A percentile compares a stretch with the other conserved stretches of the same genome.
These are phyloP conservation scores for Verticillium alfalfae DNA, from an alignment of 2,329 filamentous ascomycete genomes.

Conservation along the genomic window DNA sequence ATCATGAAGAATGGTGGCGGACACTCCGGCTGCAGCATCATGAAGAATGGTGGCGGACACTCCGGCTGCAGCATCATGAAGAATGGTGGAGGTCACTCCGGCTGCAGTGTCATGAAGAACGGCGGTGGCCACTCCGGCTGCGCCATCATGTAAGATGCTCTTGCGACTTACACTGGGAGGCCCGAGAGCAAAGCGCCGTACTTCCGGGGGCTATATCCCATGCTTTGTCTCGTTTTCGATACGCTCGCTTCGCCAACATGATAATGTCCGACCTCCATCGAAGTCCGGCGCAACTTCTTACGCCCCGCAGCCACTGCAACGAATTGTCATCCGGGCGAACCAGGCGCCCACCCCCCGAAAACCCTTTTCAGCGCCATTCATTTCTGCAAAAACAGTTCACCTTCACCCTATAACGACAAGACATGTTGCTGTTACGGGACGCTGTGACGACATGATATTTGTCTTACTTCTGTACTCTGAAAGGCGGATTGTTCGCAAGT, in stretches of 20 bases:
- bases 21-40: constrained; percentile 19
- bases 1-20: constrained; percentile 18
- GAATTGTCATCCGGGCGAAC: not conserved
- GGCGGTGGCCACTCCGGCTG: constrained; percentile 12
- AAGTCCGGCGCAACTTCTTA: not conserved
- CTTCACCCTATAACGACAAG: not conserved
- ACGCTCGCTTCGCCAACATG: not conserved
- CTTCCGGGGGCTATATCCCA: not conserved
- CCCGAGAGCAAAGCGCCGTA: not conserved
- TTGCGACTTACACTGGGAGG: not conserved
- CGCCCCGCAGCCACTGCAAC: not conserved
- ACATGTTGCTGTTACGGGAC: not conserved
- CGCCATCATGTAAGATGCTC: constrained; percentile 23
- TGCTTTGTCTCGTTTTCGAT: not conserved
- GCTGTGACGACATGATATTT: not conserved
- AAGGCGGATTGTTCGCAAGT: not conserved
- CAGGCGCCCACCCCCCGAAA: not conserved
- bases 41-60: constrained; percentile 12
- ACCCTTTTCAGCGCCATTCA: not conserved
- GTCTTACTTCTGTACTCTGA: not conserved
- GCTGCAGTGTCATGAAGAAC: constrained; percentile 16
- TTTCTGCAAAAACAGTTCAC: not conserved
- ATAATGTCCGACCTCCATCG: not conserved
- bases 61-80: constrained; percentile 22
- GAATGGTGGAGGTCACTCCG: not conserved